Conservation (phyloP, 1,139 yeast species). For the Kodamaea sp. region DNA sequence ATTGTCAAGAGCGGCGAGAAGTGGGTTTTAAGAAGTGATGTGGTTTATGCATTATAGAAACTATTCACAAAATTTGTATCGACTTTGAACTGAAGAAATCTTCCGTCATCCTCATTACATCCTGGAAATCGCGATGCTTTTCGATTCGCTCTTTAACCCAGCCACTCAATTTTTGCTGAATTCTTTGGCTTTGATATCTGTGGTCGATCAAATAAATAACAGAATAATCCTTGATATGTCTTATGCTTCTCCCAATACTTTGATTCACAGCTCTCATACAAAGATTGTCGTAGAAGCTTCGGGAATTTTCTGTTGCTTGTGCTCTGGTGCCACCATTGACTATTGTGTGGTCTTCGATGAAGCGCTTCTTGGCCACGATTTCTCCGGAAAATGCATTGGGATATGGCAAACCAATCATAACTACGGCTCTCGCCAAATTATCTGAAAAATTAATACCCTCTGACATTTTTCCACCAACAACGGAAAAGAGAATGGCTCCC, state of each 20-base stretch:
- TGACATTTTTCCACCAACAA: slow-evolving; percentile 91
- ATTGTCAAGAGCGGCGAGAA: slow-evolving; percentile 54
- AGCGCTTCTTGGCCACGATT: slow-evolving; percentile 69
- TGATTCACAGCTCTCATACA: slow-evolving; percentile 95
- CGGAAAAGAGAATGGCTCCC: slow-evolving; percentile 78
- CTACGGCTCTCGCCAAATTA: slow-evolving; percentile 80
- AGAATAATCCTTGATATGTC: slow-evolving; percentile 83
- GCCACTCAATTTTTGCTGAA: slow-evolving; percentile 65
- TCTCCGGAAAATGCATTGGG: slow-evolving; percentile 88
- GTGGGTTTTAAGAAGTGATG: slow-evolving; percentile 68
- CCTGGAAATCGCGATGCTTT: slow-evolving; percentile 8
- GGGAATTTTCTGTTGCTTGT: slow-evolving; percentile 49
- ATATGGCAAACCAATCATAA: slow-evolving; percentile 88
- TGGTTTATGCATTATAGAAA: slow-evolving; percentile 32
- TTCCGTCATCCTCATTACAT: slow-evolving; percentile 21
- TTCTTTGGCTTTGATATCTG: slow-evolving; percentile 51
- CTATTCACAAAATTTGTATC: neutral
- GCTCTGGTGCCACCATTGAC: slow-evolving; percentile 40
- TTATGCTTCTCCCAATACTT: slow-evolving; percentile 88
- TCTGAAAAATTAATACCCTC: slow-evolving; percentile 95
- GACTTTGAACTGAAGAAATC: slow-evolving; percentile 26
- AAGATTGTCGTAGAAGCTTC: slow-evolving; percentile 75
- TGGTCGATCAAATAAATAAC: slow-evolving; percentile 70
- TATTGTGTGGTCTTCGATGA: slow-evolving; percentile 51
- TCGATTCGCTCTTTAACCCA: slow-evolving; percentile 65